A percentile compares a stretch with the other conserved stretches of the same genome.
Conservation (phyloP, 2,329 filamentous ascomycete genomes). For the Neodidymelliopsis sp. region DNA sequence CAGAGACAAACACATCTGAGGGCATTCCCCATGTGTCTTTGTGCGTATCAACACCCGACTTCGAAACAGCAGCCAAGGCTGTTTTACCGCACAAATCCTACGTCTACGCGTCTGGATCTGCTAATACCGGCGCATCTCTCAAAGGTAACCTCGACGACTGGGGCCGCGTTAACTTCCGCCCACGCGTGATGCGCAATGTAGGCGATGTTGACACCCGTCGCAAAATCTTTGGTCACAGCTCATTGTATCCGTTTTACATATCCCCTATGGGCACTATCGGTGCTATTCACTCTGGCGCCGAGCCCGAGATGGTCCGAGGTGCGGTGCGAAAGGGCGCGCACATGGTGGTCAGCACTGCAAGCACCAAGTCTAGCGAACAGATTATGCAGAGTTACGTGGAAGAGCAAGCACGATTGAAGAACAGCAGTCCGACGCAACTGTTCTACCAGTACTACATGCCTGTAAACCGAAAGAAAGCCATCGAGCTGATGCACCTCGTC, state of each 20-base stretch:
- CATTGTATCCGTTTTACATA: constrained; percentile 50
- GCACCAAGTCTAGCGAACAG: constrained; percentile 40
- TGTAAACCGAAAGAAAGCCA: constrained; percentile 39
- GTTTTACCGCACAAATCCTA: constrained; percentile 45
- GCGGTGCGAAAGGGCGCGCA: constrained; percentile 46
- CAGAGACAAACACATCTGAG: constrained; percentile 27
- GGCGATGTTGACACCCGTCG: constrained; percentile 40
- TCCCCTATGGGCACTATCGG: constrained; percentile 49
- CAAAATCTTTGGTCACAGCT: constrained; percentile 45
- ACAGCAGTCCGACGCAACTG: constrained; percentile 36
- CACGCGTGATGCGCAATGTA: constrained; percentile 47
- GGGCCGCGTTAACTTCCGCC: constrained; percentile 46
- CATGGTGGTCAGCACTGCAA: constrained; percentile 47
- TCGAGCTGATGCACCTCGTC: constrained; percentile 42
- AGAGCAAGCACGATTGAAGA: constrained; percentile 33
- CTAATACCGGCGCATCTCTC: constrained; percentile 43
- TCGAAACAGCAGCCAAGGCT: constrained; percentile 42
- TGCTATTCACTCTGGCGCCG: constrained; percentile 45
- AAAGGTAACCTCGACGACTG: constrained; percentile 45
- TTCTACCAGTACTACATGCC: constrained; percentile 51
- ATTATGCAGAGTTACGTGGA: constrained; percentile 42
- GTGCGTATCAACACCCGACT: constrained; percentile 43
- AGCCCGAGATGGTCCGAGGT: constrained; percentile 47
- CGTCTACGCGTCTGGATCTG: constrained; percentile 45
- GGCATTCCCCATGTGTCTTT: constrained; percentile 41